A percentile compares a stretch with the other conserved stretches of the same genome.
phyloP scores from a whole-genome alignment of 1,139 yeast species.

The Candida dubliniensis region DNA sequence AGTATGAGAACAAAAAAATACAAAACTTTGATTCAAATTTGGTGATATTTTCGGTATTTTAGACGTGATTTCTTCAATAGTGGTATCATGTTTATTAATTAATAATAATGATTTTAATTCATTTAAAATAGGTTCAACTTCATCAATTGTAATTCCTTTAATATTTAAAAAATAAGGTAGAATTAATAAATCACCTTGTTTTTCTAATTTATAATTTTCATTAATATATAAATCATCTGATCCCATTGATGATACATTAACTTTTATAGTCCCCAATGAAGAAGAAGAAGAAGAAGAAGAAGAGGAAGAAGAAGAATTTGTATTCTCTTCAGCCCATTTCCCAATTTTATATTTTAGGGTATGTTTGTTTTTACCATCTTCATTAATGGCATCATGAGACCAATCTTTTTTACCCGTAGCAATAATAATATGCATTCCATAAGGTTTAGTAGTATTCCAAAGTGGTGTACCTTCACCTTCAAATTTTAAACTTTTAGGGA shows the following conservation, averaged over 20 bases:
- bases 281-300: no score
- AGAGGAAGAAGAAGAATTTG: no score
- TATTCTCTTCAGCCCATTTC: conserved; percentile 42
- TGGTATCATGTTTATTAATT: conserved; percentile 5
- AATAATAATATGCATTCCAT: conserved; percentile 69
- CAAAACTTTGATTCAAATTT: conserved; percentile 52
- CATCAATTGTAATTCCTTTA: conserved; percentile 45
- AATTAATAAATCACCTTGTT: conserved; percentile 58
- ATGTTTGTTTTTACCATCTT: conserved; percentile 44
- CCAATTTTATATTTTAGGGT: conserved; percentile 53
- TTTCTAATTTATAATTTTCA: conserved; percentile 40
- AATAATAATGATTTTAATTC: conserved; percentile 46
- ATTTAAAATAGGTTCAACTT: conserved; percentile 52
- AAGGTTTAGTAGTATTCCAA: conserved; percentile 71
- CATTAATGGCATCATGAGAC: conserved; percentile 71
- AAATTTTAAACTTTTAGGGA: conserved; percentile 58
- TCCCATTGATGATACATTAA: conserved; percentile 53
- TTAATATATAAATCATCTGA: conserved; percentile 37
- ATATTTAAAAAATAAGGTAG: conserved; percentile 83
- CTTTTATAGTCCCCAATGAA: conserved; percentile 38
- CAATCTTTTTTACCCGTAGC: conserved; percentile 87
- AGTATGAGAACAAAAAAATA: conserved; percentile 82
- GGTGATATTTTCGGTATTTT: conserved; percentile 9
- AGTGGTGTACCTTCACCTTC: conserved; percentile 42
- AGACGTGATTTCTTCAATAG: conserved; percentile 8